Percentiles rank a stretch among this genome's conserved stretches.
These are phyloP conservation scores for Mycena crocata DNA, from an alignment of 768 basidiomycete species.

Conservation along the genomic window DNA sequence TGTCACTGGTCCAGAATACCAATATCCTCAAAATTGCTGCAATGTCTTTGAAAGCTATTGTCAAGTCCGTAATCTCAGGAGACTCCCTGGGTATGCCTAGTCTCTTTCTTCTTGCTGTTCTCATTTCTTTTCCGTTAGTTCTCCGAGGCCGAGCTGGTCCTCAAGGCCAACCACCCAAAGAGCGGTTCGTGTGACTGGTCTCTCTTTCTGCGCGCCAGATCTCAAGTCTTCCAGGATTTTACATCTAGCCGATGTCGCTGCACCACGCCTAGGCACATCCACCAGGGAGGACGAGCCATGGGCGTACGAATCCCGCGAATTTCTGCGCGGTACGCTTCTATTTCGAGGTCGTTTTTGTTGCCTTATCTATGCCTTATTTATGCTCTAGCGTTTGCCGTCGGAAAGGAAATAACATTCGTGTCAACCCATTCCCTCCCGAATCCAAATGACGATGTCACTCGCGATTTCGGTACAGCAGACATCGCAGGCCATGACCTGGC, in stretches of 20 bases:
- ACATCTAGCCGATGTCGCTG: slow-evolving; percentile 88
- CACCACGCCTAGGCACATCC: slow-evolving; percentile 87
- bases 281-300: slow-evolving; percentile 93
- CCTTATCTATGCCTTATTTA: not conserved
- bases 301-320: slow-evolving; percentile 95
- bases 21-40: not conserved
- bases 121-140: slow-evolving; percentile 57
- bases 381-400: slow-evolving; percentile 76
- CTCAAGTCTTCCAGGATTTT: slow-evolving; percentile 67
- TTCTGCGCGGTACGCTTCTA: slow-evolving; percentile 64
- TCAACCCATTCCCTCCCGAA: slow-evolving; percentile 81
- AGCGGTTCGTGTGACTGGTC: slow-evolving; percentile 66
- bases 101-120: not conserved
- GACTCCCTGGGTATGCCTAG: slow-evolving; percentile 62
- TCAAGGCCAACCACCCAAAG: slow-evolving; percentile 91
- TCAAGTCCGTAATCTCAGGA: slow-evolving; percentile 86
- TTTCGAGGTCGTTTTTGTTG: not conserved
- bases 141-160: slow-evolving; percentile 81
- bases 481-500: slow-evolving; percentile 79
- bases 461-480: slow-evolving; percentile 84
- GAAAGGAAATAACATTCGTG: slow-evolving; percentile 89
- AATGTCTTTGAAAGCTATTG: slow-evolving; percentile 84
- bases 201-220: slow-evolving; percentile 8
- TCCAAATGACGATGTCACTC: slow-evolving; percentile 76
- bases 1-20: not conserved